These are phyloP conservation scores for Arthrobotrys conoides DNA, from an alignment of 2,329 filamentous ascomycete species.

Conservation along the genomic window DNA sequence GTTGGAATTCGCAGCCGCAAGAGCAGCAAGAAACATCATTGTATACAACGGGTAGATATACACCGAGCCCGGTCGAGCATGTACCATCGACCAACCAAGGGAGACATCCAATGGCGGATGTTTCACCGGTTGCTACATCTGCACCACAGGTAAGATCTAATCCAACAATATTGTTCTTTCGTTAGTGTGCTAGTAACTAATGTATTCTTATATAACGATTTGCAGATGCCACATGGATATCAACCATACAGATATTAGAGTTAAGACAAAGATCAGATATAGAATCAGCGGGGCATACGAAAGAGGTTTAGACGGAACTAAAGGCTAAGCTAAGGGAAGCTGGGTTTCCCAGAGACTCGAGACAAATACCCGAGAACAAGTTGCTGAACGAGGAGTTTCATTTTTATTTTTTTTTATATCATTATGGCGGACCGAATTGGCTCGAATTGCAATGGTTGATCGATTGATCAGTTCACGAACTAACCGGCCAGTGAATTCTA, in stretches of 20 bases:
- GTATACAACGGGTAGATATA: constrained; percentile 35
- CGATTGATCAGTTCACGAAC: background rate
- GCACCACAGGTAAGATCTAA: constrained; percentile 36
- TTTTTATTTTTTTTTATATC: background rate
- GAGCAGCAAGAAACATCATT: constrained; percentile 14
- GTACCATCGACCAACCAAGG: constrained; percentile 8
- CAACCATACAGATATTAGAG: constrained; percentile 59
- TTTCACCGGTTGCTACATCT: constrained; percentile 28
- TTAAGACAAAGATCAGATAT: constrained; percentile 7
- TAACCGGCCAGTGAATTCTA: background rate
- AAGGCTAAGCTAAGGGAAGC: constrained; percentile 12
- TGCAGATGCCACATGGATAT: constrained; percentile 55
- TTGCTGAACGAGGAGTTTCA: background rate
- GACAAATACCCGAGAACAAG: background rate
- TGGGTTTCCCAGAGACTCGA: constrained; percentile 17
- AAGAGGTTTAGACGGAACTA: background rate
- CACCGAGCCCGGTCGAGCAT: constrained; percentile 49
- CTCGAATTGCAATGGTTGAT: background rate
- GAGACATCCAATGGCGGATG: constrained; percentile 57
- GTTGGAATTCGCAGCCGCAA: constrained; percentile 35
- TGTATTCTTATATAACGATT: constrained; percentile 15
- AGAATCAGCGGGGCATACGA: background rate
- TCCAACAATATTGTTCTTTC: background rate
- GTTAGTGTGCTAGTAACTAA: background rate
- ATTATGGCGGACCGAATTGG: background rate